Evolutionary conservation across 192 early-diverging fungal species (phyloP).

Genomic region (Coemansia erecta): DNA sequence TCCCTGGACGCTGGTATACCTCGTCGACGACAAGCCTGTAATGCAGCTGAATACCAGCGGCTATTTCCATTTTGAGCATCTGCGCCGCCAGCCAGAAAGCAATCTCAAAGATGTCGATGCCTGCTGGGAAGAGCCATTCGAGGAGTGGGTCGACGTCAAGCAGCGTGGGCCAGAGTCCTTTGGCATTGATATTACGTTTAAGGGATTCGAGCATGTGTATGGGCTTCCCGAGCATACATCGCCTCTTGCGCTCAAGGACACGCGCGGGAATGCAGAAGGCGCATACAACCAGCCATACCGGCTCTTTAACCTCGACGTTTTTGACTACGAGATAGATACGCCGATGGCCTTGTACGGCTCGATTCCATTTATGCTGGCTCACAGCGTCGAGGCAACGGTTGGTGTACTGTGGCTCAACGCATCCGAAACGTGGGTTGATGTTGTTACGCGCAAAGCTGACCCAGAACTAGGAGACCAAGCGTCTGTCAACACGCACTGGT

Average conservation of each 20-base stretch:
- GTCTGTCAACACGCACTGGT: constrained; percentile 77
- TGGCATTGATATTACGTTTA: constrained; percentile 94
- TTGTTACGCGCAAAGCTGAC: constrained; percentile 73
- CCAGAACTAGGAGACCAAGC: constrained; percentile 19
- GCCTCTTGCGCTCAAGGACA: constrained; percentile 78
- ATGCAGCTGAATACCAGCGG: constrained; percentile 81
- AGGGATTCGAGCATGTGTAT: constrained; percentile 82
- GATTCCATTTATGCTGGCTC: constrained; percentile 91
- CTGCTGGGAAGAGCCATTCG: constrained; percentile 88
- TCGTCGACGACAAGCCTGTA: constrained; percentile 37
- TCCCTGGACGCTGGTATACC: constrained; percentile 44
- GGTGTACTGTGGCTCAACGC: constrained; percentile 92
- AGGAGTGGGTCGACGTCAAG: constrained; percentile 82
- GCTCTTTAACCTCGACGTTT: constrained; percentile 96
- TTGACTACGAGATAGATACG: constrained; percentile 92
- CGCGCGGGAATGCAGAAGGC: constrained; percentile 65
- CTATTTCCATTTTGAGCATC: constrained; percentile 82
- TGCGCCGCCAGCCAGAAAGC: constrained; percentile 44
- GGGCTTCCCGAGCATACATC: constrained; percentile 95
- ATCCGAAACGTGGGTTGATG: constrained; percentile 98
- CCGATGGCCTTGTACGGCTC: constrained; percentile 97
- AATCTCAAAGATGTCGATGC: constrained; percentile 53
- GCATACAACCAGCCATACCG: constrained; percentile 93
- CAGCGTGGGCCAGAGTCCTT: constrained; percentile 92
- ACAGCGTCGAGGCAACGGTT: constrained; percentile 67